These are phyloP conservation scores for Botrytis galanthina DNA, from an alignment of 2,329 filamentous ascomycete genomes.

Conservation along the genomic window DNA sequence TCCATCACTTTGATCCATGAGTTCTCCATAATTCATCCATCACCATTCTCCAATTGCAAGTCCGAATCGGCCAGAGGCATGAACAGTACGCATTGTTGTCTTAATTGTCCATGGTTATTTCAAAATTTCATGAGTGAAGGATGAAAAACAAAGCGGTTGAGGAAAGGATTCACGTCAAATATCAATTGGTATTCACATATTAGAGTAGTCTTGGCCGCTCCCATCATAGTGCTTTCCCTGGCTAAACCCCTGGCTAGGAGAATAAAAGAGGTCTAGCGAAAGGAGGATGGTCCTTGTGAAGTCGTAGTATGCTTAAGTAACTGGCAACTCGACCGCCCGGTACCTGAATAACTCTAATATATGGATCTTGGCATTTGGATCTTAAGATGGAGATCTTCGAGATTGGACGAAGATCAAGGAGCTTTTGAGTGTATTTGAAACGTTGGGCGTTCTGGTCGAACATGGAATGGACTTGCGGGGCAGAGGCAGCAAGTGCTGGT, in stretches of 20 bases:
- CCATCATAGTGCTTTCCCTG: conserved; percentile 2
- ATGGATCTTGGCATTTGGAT: conserved; percentile 19
- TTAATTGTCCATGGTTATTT: neutral
- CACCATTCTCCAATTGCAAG: neutral
- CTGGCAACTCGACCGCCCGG: neutral
- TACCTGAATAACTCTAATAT: conserved; percentile 15
- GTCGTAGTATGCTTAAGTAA: neutral
- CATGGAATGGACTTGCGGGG: neutral
- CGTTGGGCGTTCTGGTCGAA: neutral
- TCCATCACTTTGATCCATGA: neutral
- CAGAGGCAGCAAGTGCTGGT: neutral
- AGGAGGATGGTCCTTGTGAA: neutral
- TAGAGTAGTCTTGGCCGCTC: neutral
- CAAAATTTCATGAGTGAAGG: neutral
- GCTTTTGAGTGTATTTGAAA: conserved; percentile 9
- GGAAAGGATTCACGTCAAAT: conserved; percentile 12
- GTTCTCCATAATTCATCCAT: conserved; percentile 8
- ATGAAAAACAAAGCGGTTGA: neutral
- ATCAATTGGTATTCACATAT: neutral
- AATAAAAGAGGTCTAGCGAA: neutral
- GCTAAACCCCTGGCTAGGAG: neutral
- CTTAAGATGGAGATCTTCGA: conserved; percentile 19
- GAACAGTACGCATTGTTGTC: neutral
- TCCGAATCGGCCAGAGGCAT: neutral
- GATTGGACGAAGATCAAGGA: conserved; percentile 20